Percentiles rank a stretch among this genome's conserved stretches.
Evolutionary conservation across 306 rosid species (phyloP).

Genomic region (Castanospermum australe): DNA sequence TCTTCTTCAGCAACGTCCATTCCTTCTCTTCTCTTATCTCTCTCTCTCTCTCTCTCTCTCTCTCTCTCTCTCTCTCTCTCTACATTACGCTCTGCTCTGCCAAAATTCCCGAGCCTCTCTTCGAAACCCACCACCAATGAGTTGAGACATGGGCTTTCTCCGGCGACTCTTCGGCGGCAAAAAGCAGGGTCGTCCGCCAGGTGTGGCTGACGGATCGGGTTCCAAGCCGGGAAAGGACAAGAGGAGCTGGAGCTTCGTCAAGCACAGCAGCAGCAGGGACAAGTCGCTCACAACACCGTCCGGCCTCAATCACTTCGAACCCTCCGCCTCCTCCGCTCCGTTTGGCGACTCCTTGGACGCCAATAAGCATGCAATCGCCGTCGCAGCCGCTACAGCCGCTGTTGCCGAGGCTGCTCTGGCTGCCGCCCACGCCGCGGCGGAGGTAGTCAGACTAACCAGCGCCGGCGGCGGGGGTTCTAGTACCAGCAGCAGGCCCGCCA

Average conservation of each 20-base stretch:
- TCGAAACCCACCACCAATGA: constrained; percentile 26
- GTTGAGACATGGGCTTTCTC: constrained; percentile 74
- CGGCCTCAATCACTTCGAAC: constrained; percentile 11
- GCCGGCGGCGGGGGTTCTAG: background rate
- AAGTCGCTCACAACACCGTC: background rate
- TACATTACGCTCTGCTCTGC: background rate
- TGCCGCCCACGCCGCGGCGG: constrained; percentile 93
- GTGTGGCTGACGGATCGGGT: background rate
- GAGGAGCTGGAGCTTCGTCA: constrained; percentile 45
- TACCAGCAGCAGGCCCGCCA: background rate
- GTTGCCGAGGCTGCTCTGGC: constrained; percentile 93
- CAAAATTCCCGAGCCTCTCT: background rate
- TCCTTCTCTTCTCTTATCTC: background rate
- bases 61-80: background rate
- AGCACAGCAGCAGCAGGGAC: constrained; percentile 12
- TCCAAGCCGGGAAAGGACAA: constrained; percentile 30
- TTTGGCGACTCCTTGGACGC: constrained; percentile 47
- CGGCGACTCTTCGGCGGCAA: constrained; percentile 77
- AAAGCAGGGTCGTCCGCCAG: constrained; percentile 19
- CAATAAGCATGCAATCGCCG: constrained; percentile 86
- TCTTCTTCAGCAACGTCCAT: background rate
- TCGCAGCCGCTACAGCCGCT: constrained; percentile 89
- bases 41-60: background rate
- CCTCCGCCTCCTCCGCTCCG: constrained; percentile 9
- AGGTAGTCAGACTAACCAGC: constrained; percentile 69